These are phyloP conservation scores for Coemansia sp. DNA, from an alignment of 192 early-diverging fungal genomes.

Conservation along the genomic window DNA sequence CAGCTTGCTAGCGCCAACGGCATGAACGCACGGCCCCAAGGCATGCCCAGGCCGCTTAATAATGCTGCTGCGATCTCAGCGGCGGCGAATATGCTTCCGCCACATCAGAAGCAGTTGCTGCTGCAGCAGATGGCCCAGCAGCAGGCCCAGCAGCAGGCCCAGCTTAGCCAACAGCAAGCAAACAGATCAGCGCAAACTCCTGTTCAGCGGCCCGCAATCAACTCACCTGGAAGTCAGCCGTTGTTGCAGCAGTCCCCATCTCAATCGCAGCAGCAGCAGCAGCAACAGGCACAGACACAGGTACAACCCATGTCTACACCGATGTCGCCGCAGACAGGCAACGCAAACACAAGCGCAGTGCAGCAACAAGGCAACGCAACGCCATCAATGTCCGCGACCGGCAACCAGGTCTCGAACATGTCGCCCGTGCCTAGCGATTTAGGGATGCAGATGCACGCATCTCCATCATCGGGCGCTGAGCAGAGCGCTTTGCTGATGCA, in stretches of 20 bases:
- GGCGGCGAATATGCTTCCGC: constrained; percentile 28
- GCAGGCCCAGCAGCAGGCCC: constrained; percentile 14
- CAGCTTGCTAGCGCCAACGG: constrained; percentile 27
- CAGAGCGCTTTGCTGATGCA: constrained; percentile 24
- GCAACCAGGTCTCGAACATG: constrained; percentile 1
- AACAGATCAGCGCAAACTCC: constrained; percentile 11
- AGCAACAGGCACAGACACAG: constrained; percentile 10
- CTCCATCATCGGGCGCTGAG: constrained; percentile 12
- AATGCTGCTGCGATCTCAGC: constrained; percentile 15
- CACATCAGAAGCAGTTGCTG: constrained; percentile 44
- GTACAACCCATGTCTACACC: constrained; percentile 18
- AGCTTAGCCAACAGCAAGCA: constrained; percentile 13
- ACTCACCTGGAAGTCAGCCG: background rate
- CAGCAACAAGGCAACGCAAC: constrained; percentile 15
- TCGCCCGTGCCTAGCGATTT: constrained; percentile 18
- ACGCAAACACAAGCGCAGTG: constrained; percentile 7
- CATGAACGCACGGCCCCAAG: constrained; percentile 11
- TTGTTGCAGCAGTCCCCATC: background rate
- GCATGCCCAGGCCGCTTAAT: constrained; percentile 21
- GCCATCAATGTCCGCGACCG: background rate
- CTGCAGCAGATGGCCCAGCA: constrained; percentile 42
- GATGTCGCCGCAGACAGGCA: constrained; percentile 25
- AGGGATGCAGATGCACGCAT: constrained; percentile 7
- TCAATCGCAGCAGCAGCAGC: no score
- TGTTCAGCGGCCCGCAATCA: constrained; percentile 15